These are phyloP conservation scores for Castanea sativa DNA, from an alignment of 306 rosid genomes.

Conservation along the genomic window DNA sequence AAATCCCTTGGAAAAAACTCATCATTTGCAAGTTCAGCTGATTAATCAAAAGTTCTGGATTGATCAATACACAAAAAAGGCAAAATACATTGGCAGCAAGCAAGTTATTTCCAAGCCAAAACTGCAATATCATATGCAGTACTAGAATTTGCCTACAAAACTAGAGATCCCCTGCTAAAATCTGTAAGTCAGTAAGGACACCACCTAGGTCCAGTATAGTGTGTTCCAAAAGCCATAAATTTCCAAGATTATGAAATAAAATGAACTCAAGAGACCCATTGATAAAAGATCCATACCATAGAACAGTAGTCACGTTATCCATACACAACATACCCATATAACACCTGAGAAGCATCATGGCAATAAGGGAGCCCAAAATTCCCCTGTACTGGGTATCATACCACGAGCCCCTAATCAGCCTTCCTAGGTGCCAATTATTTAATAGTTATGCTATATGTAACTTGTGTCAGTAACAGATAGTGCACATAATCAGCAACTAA, in stretches of 20 bases:
- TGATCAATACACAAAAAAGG: background rate
- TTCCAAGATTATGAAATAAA: background rate
- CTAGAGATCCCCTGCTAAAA: too few species aligned
- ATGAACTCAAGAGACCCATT: slow-evolving; percentile 11
- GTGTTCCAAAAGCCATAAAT: background rate
- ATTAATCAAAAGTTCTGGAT: background rate
- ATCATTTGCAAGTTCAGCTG: background rate
- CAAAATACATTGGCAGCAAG: background rate
- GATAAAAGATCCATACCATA: slow-evolving; percentile 8
- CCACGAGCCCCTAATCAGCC: slow-evolving; percentile 57
- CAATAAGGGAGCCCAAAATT: slow-evolving; percentile 51
- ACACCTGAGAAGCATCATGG: slow-evolving; percentile 65
- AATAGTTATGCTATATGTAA: slow-evolving; percentile 22
- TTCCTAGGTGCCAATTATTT: slow-evolving; percentile 53
- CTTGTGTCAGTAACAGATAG: slow-evolving; percentile 18
- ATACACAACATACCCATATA: slow-evolving; percentile 26
- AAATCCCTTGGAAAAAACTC: background rate
- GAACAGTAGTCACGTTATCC: slow-evolving; percentile 24
- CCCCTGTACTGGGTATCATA: slow-evolving; percentile 34
- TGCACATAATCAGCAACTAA: slow-evolving; percentile 28
- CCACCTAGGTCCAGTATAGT: background rate
- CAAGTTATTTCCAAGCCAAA: too few species aligned
- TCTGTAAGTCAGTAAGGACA: background rate
- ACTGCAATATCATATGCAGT: too few species aligned
- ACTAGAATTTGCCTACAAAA: too few species aligned